phyloP scores from a whole-genome alignment of 192 early-diverging fungal genomes.

The Linnemannia schmuckeri region DNA sequence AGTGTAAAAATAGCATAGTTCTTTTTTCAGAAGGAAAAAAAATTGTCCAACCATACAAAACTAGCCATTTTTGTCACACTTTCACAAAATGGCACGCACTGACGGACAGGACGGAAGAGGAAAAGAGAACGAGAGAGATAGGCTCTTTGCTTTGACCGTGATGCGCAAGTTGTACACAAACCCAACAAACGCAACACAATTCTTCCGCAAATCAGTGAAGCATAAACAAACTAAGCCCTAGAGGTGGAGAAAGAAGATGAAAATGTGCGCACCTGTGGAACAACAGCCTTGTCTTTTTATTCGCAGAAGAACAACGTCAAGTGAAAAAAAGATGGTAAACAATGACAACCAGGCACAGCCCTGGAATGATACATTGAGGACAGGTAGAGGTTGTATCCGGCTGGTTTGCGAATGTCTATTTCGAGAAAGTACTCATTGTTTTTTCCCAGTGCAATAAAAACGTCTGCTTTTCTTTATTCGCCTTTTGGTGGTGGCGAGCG shows the following conservation, averaged over 20 bases:
- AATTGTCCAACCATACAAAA: constrained; percentile 1
- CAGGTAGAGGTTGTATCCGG: too few relatives aligned
- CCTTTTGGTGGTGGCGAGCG: too few relatives aligned
- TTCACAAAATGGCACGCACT: background rate
- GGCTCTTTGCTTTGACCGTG: background rate
- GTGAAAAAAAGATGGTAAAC: too few relatives aligned
- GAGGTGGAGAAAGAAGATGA: background rate
- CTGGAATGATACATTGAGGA: too few relatives aligned
- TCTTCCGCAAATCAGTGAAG: background rate
- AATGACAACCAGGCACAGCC: too few relatives aligned
- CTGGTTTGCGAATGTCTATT: too few relatives aligned
- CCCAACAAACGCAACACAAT: background rate
- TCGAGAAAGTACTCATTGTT: too few relatives aligned
- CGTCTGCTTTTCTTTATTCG: too few relatives aligned
- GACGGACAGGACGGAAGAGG: background rate
- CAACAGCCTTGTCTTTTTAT: too few relatives aligned
- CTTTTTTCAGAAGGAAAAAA: background rate
- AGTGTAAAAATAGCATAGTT: background rate
- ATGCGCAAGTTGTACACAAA: background rate
- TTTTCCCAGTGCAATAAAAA: too few relatives aligned
- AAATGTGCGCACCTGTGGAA: too few relatives aligned
- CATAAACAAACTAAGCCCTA: background rate
- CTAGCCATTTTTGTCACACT: background rate
- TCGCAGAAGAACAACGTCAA: too few relatives aligned
- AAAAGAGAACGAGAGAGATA: background rate